Percentiles rank a stretch among this genome's conserved stretches.
Conservation (phyloP, 2,329 filamentous ascomycete genomes). For the Achaetomium macrosporum region DNA sequence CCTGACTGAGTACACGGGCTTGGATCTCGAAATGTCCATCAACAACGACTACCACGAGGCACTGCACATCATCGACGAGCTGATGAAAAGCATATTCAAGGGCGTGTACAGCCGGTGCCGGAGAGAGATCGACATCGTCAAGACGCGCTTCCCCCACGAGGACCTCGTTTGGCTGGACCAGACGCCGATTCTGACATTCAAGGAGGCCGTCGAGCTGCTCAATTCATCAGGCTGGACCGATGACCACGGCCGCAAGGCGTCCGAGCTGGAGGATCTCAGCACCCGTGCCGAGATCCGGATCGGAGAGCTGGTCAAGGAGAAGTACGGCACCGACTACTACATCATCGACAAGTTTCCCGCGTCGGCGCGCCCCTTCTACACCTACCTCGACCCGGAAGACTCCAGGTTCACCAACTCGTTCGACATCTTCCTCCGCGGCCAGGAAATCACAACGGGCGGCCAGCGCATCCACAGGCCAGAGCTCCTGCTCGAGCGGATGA, state of each 20-base stretch:
- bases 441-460: slow-evolving; percentile 87
- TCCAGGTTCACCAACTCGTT: slow-evolving; percentile 77
- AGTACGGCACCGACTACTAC: slow-evolving; percentile 86
- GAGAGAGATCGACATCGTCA: slow-evolving; percentile 68
- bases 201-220: slow-evolving; percentile 72
- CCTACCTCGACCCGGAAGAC: slow-evolving; percentile 74
- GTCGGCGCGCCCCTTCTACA: slow-evolving; percentile 82
- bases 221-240: slow-evolving; percentile 71
- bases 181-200: slow-evolving; percentile 75
- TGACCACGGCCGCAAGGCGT: slow-evolving; percentile 66
- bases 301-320: slow-evolving; percentile 77
- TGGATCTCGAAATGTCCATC: slow-evolving; percentile 90
- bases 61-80: slow-evolving; percentile 68
- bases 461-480: slow-evolving; percentile 83
- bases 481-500: slow-evolving; percentile 73
- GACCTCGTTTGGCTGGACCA: slow-evolving; percentile 83
- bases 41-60: slow-evolving; percentile 87
- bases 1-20: slow-evolving; percentile 87
- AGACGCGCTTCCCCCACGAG: slow-evolving; percentile 77
- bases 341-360: slow-evolving; percentile 89
- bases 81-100: slow-evolving; percentile 74
- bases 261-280: slow-evolving; percentile 71
- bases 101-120: slow-evolving; percentile 63
- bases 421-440: slow-evolving; percentile 88
- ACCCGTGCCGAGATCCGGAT: slow-evolving; percentile 84